Conservation (phyloP, 768 basidiomycete species). For the Trametes elegans region DNA sequence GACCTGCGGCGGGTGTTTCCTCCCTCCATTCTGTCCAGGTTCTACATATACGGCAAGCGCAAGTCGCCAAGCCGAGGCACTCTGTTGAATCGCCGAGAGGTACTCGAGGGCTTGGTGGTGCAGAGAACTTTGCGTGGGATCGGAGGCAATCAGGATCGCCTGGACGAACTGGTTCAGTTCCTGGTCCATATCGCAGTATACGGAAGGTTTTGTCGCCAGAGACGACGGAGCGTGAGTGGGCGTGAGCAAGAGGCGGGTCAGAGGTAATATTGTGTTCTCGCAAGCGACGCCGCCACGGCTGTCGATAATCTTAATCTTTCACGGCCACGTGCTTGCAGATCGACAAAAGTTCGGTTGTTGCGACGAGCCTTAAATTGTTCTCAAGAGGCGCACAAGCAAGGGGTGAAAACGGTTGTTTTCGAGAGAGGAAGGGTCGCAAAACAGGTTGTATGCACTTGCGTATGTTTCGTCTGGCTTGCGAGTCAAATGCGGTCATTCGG, state of each 20-base stretch:
- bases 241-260: neutral
- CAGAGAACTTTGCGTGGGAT: constrained; percentile 65
- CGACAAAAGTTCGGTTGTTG: constrained; percentile 13
- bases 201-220: constrained; percentile 17
- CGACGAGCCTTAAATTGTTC: too few species aligned
- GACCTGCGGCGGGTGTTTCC: constrained; percentile 68
- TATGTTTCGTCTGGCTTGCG: constrained; percentile 5
- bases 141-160: constrained; percentile 86
- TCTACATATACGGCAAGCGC: constrained; percentile 75
- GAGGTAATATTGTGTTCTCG: neutral
- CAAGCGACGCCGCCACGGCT: constrained; percentile 8
- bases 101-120: constrained; percentile 89
- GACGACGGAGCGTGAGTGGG: constrained; percentile 16
- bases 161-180: constrained; percentile 75
- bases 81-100: constrained; percentile 73
- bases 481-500: constrained; percentile 13
- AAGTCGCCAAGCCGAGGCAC: constrained; percentile 77
- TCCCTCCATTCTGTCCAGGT: constrained; percentile 52
- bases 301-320: constrained; percentile 26
- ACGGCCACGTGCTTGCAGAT: constrained; percentile 21
- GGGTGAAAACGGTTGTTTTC: too few species aligned
- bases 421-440: neutral
- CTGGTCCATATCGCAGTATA: constrained; percentile 72
- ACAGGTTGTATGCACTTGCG: neutral
- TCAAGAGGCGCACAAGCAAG: too few species aligned